Percentiles rank a stretch among this genome's conserved stretches.
Conservation (phyloP, 495 filamentous ascomycete species). For the Lophium mytilinum region DNA sequence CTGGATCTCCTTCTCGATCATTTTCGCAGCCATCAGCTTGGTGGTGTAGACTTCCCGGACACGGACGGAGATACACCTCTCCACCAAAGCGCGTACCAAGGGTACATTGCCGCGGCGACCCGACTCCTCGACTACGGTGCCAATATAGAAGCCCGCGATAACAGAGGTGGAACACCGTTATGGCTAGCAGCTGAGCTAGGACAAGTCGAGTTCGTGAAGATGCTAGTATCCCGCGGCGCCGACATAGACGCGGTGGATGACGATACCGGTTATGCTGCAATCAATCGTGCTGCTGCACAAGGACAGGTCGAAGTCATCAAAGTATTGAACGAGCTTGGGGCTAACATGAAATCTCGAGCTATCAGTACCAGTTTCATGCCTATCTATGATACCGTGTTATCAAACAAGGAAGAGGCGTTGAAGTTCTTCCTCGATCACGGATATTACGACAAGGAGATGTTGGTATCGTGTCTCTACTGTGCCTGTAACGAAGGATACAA, state of each 20-base stretch:
- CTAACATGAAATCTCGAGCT: neutral
- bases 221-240: neutral
- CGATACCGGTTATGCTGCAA: neutral
- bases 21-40: neutral
- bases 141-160: neutral
- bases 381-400: neutral
- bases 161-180: neutral
- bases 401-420: neutral
- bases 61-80: neutral
- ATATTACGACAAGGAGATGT: neutral
- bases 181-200: neutral
- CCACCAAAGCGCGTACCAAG: neutral
- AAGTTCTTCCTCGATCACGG: neutral
- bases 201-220: neutral
- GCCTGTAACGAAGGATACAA: neutral
- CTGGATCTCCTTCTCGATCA: neutral
- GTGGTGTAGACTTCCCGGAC: neutral
- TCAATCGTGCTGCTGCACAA: neutral
- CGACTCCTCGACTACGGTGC: neutral
- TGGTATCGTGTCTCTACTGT: neutral
- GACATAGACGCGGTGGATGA: neutral
- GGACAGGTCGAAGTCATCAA: neutral
- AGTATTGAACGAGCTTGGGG: neutral
- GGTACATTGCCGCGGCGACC: neutral
- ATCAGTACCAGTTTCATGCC: neutral